Evolutionary conservation across 306 rosid genomes (phyloP), one percentile per base, ranked within the genome.

Genomic region (Malus sylvestris): DNA sequence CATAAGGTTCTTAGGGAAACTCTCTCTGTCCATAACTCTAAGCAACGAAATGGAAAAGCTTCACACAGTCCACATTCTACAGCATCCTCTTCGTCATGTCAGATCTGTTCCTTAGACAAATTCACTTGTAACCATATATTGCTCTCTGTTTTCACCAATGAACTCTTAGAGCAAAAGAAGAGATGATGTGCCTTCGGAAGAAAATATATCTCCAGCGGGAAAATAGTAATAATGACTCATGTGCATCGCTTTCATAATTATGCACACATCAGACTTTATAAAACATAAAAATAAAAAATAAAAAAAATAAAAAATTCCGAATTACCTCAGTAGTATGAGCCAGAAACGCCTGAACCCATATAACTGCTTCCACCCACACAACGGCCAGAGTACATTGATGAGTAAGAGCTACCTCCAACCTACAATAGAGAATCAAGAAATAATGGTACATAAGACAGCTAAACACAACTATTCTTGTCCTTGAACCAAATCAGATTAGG

Each of bases 301-400:
- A 5, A 33, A 33, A 1, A 10, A 45, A 58, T 19, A 6, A 5
- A 16, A 14, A 38, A 52, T 45, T 2, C 22, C 8, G 19, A 85
- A 81, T 82, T 84, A 89, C 97, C 93, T 95, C 86, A 95, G 70
- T 95, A 95, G 83, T 95, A 92, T 49, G 97, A 90, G 59, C 97
- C 84, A 76, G 97, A 90, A 74, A 96, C 89, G 57, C 97, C 83
- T 20, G 91, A 69, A 40, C 96, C 87, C 91, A 92, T 89, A 73
- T 92, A 95, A 76, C 91, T 86, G 75, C 93, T 87, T 79, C 97
- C 92, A 27, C 95, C 85, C 64, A 81, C 79, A 73, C 93, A 86
- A 72, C 97, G 93, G 72, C 96, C 78, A 65, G 97, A 76, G 85
- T 90, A 90, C 85, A 87, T 76, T 22, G 97, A 90, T 27, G 97